Base-by-base conservation (phyloP, 495 filamentous ascomycete species). In the Polyplosphaeria fusca region DNA sequence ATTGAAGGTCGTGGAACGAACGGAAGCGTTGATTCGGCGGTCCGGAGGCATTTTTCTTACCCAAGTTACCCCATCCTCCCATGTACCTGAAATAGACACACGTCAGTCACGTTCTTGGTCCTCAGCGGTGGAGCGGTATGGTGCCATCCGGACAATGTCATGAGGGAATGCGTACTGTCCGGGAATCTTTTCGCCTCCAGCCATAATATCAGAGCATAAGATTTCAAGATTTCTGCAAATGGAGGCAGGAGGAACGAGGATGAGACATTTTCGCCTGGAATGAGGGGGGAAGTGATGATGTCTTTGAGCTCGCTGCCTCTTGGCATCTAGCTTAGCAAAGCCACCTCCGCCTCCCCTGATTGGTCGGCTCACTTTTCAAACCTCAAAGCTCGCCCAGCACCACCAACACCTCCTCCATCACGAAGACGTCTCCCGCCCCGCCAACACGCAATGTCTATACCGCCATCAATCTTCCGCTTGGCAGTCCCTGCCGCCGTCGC, bases 21-120 rank as follows among this genome's bases (percentile, higher is more conserved):
- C 16, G 28, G 11, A 2, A 40, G 22, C 24, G 40, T 9, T 13
- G 39, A 25, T 43, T 35, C 30, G 30, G 14, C 14, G 30, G 7
- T 35, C 30, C 30, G 30, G 30, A 14, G 30, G 30, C 30, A 22
- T 23, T 40, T 50, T 57, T 82, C 83, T 75, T 82, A 93, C 89
- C 92, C 55, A 96, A 73, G 67, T 77, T 76, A 65, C 92, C 92
- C 92, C 91, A 97, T 69, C 68, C 70, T 67, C 92, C 93, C 42
- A 95, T 74, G 73, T 77, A 96, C 57, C 91, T 96, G 68, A 64
- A 60, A n/a, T 16, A 20, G 37, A 52, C 20, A 50, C 3, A 43
- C 18, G 43, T 60, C 43, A 60, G 57, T 28, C 19, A 5, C 20
- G 39, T 14, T 35, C 14, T 35, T 35, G 7, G 14, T 35, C 14